phyloP scores from a whole-genome alignment of 2,329 filamentous ascomycete genomes.

The Aspergillus fijiensis region DNA sequence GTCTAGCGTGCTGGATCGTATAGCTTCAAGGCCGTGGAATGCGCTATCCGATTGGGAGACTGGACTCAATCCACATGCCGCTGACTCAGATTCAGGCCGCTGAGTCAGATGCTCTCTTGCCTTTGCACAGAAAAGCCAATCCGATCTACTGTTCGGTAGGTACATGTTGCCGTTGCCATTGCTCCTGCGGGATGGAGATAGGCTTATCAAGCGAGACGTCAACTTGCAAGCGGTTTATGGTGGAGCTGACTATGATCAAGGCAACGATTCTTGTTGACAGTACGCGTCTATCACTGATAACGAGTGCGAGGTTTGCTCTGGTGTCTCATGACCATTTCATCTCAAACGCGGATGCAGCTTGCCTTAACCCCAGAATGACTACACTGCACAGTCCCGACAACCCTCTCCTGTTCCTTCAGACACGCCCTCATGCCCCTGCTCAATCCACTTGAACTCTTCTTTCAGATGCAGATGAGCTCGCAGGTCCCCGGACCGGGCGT shows the following conservation, averaged over 20 bases:
- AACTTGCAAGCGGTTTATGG: too few species aligned
- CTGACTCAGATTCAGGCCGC: not conserved
- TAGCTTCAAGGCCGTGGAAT: not conserved
- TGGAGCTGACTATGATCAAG: too few species aligned
- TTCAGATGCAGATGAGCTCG: conserved; percentile 46
- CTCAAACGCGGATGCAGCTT: not conserved
- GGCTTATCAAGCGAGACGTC: too few species aligned
- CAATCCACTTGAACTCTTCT: conserved; percentile 48
- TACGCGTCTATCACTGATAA: too few species aligned
- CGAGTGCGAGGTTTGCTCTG: too few species aligned
- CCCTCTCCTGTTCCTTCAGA: not conserved
- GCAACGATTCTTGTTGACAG: too few species aligned
- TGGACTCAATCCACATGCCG: not conserved
- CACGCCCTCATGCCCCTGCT: not conserved
- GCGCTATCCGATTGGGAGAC: not conserved
- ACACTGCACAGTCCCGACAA: not conserved
- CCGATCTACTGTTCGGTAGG: too few species aligned
- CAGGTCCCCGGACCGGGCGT: conserved; percentile 53
- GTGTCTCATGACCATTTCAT: not conserved
- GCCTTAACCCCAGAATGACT: not conserved
- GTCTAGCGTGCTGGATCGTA: not conserved
- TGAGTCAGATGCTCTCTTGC: too few species aligned
- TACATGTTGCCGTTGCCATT: too few species aligned
- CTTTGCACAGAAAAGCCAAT: too few species aligned
- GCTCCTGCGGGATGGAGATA: too few species aligned